Percentiles rank a stretch among this genome's conserved stretches.
These are phyloP conservation scores for Stropharia rugosoannulata DNA, from an alignment of 768 basidiomycete genomes.

Conservation along the genomic window DNA sequence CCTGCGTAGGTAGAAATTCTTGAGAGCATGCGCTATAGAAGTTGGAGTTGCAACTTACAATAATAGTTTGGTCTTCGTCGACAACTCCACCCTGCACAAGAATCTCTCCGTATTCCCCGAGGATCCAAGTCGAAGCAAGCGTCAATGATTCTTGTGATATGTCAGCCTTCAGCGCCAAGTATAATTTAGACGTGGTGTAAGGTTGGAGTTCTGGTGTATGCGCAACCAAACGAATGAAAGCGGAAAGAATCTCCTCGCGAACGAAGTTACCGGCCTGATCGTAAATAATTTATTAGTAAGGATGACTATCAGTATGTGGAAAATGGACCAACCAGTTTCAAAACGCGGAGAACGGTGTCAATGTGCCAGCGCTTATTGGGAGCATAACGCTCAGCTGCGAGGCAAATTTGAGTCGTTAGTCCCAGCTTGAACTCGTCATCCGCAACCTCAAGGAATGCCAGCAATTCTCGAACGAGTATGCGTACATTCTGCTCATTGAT, in stretches of 20 bases:
- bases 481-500: slow-evolving; percentile 95
- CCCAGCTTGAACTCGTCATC: slow-evolving; percentile 99
- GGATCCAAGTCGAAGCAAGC: slow-evolving; percentile 89
- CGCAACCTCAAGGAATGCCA: slow-evolving; percentile 96
- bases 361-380: slow-evolving; percentile 99
- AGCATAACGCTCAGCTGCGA: slow-evolving; percentile 95
- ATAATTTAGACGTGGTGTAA: slow-evolving; percentile 92
- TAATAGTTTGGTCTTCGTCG: slow-evolving; percentile 66
- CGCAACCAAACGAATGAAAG: slow-evolving; percentile 93
- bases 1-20: slow-evolving; percentile 35
- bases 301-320: neutral
- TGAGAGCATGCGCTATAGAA: no score
- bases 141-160: slow-evolving; percentile 97
- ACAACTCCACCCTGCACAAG: slow-evolving; percentile 84
- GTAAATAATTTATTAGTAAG: neutral
- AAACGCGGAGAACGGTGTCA: slow-evolving; percentile 89
- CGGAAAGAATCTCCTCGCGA: slow-evolving; percentile 91
- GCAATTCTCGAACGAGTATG: slow-evolving; percentile 85
- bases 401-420: slow-evolving; percentile 95
- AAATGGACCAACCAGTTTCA: slow-evolving; percentile 72
- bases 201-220: slow-evolving; percentile 97
- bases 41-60: slow-evolving; percentile 39
- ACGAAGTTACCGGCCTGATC: slow-evolving; percentile 95
- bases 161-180: slow-evolving; percentile 82
- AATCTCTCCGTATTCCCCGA: slow-evolving; percentile 95